These are phyloP conservation scores for Dalbergia cochinchinensis DNA, from an alignment of 306 rosid genomes.

Conservation along the genomic window DNA sequence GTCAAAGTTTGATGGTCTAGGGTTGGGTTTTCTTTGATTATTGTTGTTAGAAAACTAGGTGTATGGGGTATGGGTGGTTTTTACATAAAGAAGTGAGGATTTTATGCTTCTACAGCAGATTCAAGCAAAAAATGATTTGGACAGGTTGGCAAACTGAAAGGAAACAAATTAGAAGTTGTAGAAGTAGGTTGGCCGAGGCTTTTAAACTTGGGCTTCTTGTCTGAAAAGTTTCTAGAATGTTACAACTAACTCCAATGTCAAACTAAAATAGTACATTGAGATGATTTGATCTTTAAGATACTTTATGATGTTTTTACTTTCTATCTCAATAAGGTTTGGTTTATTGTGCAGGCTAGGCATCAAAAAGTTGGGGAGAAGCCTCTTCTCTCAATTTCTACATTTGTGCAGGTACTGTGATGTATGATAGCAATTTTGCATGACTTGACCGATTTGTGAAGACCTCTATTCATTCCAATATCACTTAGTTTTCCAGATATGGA, in stretches of 20 bases:
- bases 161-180: background rate
- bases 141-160: background rate
- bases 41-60: constrained; percentile 10
- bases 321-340: constrained; percentile 42
- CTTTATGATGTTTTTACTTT: constrained; percentile 31
- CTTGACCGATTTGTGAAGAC: constrained; percentile 18
- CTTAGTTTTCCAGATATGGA: constrained; percentile 15
- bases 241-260: background rate
- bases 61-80: constrained; percentile 2
- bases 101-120: background rate
- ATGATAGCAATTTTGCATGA: constrained; percentile 30
- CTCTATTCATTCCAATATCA: constrained; percentile 14
- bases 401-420: constrained; percentile 74
- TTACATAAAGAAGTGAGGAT: background rate
- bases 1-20: constrained; percentile 12
- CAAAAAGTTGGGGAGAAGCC: constrained; percentile 99
- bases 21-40: constrained; percentile 1
- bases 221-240: background rate
- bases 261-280: background rate
- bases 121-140: background rate
- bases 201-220: constrained; percentile 18
- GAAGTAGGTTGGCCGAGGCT: background rate
- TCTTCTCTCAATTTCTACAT: constrained; percentile 88
- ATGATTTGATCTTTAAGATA: constrained; percentile 15
- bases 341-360: constrained; percentile 86